phyloP scores from a whole-genome alignment of 176 grass and related monocot genomes.

The Raddia guianensis region DNA sequence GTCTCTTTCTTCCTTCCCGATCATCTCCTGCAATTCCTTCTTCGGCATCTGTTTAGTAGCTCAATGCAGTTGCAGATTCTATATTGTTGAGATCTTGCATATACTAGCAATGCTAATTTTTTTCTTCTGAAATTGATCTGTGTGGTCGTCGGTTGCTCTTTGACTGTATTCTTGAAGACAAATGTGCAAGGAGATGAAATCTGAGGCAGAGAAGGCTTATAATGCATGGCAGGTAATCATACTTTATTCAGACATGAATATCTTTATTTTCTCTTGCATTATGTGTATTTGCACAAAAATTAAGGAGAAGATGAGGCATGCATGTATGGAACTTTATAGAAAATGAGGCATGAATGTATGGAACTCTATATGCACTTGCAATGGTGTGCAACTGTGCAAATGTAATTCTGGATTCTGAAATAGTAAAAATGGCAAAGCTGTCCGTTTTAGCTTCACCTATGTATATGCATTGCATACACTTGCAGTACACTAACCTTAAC shows the following conservation, averaged over 20 bases:
- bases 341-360: background rate
- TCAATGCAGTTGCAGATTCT: background rate
- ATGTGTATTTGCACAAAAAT: background rate
- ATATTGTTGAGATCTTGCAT: constrained; percentile 3
- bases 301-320: too few species aligned
- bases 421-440: background rate
- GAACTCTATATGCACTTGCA: background rate
- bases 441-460: background rate
- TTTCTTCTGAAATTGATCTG: constrained; percentile 9
- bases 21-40: background rate
- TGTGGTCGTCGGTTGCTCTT: background rate
- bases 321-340: too few species aligned
- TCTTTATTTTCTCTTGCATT: background rate
- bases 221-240: constrained; percentile 42
- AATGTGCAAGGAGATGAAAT: constrained; percentile 32
- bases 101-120: background rate
- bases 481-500: too few species aligned
- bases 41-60: background rate
- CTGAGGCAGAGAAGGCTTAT: constrained; percentile 17
- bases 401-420: background rate
- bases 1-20: background rate
- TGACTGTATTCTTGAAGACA: constrained; percentile 28
- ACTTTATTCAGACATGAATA: constrained; percentile 1
- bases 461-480: background rate
- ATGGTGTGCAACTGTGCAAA: background rate